Percentiles rank a stretch among this genome's conserved stretches.
These are phyloP conservation scores for Nitzschia sp. DNA, from an alignment of 108 stramenopile species.

Conservation along the genomic window DNA sequence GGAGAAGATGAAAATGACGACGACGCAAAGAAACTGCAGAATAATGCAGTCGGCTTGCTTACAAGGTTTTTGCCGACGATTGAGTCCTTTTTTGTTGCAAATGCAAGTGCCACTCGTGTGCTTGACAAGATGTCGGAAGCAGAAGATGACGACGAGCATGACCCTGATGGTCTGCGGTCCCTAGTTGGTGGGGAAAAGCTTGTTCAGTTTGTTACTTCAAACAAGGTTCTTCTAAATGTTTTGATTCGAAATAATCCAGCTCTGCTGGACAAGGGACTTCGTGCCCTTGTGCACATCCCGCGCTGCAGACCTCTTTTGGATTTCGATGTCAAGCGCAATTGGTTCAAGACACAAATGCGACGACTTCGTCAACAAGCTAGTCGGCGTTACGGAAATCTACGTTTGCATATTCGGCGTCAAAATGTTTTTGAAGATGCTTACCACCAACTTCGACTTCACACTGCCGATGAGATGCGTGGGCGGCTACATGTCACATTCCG, in stretches of 20 bases:
- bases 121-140: conserved; percentile 22
- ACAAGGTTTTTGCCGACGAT: conserved; percentile 92
- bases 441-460: conserved; percentile 88
- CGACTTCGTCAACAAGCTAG: conserved; percentile 82
- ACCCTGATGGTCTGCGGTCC: conserved; percentile 23
- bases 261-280: conserved; percentile 85
- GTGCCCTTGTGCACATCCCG: conserved; percentile 81
- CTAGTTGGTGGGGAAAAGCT: conserved; percentile 63
- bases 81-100: conserved; percentile 94
- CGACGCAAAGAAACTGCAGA: conserved; percentile 74
- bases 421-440: conserved; percentile 96
- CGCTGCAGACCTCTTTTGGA: conserved; percentile 81
- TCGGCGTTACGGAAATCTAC: conserved; percentile 81
- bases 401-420: conserved; percentile 80
- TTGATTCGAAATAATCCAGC: conserved; percentile 81
- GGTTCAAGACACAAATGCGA: conserved; percentile 85
- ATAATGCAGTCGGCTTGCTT: conserved; percentile 81
- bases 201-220: conserved; percentile 80
- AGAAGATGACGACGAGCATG: conserved; percentile 24
- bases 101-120: conserved; percentile 49
- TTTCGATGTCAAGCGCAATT: conserved; percentile 94
- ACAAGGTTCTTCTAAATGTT: conserved; percentile 90
- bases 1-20: conserved; percentile 30
- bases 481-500: conserved; percentile 92
- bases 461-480: conserved; percentile 95